These are phyloP conservation scores for Globisporangium splendens DNA, from an alignment of 352 stramenopile species.

Conservation along the genomic window DNA sequence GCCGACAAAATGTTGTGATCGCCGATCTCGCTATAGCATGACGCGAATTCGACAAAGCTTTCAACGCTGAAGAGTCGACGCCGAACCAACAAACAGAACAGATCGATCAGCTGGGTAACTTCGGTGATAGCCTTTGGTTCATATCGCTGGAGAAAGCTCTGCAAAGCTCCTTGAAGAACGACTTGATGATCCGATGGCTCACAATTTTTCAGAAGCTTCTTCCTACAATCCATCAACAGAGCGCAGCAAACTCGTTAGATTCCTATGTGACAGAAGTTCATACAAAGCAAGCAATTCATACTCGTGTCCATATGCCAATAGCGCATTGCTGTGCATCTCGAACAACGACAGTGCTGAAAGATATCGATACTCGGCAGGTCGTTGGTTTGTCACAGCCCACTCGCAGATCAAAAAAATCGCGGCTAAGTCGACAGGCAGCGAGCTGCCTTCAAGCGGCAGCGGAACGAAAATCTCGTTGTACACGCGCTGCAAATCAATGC, in stretches of 20 bases:
- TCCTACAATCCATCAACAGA: conserved; percentile 24
- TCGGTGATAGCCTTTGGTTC: conserved; percentile 76
- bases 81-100: conserved; percentile 78
- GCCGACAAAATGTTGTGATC: conserved; percentile 16
- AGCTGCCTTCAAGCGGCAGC: conserved; percentile 26
- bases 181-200: conserved; percentile 50
- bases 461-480: conserved; percentile 75
- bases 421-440: conserved; percentile 67
- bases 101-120: conserved; percentile 75
- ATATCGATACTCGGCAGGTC: conserved; percentile 79
- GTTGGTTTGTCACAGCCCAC: conserved; percentile 79
- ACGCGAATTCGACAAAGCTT: conserved; percentile 69
- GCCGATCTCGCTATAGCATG: conserved; percentile 43
- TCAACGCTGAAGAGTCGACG: conserved; percentile 69
- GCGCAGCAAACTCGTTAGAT: conserved; percentile 1
- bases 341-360: conserved; percentile 73
- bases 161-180: conserved; percentile 70
- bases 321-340: conserved; percentile 73
- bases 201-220: conserved; percentile 36
- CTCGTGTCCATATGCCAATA: conserved; percentile 58
- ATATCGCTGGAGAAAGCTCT: conserved; percentile 72
- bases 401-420: conserved; percentile 77
- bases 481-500: conserved; percentile 57
- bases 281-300: conserved; percentile 21
- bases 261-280: conserved; percentile 9